phyloP scores from a whole-genome alignment of 2,329 filamentous ascomycete species.

The Dissoconium aciculare region DNA sequence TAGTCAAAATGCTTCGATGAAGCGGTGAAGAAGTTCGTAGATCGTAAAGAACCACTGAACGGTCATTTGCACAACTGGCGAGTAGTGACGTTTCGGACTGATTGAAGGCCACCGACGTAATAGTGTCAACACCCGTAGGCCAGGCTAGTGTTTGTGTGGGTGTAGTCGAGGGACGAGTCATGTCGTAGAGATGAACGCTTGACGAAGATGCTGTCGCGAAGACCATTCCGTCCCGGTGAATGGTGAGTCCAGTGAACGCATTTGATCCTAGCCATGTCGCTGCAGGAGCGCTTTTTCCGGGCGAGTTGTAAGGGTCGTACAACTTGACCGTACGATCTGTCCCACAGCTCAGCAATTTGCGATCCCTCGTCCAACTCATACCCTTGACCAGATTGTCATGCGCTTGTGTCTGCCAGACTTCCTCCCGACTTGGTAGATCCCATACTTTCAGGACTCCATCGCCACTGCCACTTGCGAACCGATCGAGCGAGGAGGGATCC shows the following conservation, averaged over 20 bases:
- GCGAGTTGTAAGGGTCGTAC: conserved; percentile 72
- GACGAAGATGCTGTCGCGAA: conserved; percentile 66
- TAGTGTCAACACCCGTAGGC: conserved; percentile 81
- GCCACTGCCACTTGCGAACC: conserved; percentile 62
- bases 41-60: conserved; percentile 81
- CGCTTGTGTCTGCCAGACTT: conserved; percentile 63
- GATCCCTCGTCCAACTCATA: conserved; percentile 73
- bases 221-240: conserved; percentile 61
- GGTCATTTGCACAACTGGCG: conserved; percentile 70
- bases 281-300: conserved; percentile 52
- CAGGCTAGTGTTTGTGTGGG: conserved; percentile 71
- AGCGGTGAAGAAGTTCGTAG: conserved; percentile 73
- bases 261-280: conserved; percentile 72
- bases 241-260: conserved; percentile 70
- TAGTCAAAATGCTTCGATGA: conserved; percentile 63
- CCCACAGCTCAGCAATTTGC: conserved; percentile 73
- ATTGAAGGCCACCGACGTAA: conserved; percentile 79
- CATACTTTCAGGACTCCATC: conserved; percentile 92
- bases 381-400: conserved; percentile 93
- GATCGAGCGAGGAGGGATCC: conserved; percentile 33
- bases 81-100: conserved; percentile 85
- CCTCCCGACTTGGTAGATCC: conserved; percentile 59
- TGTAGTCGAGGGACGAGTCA: conserved; percentile 59
- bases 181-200: conserved; percentile 75
- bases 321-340: conserved; percentile 78